Evolutionary conservation across 225 moss, liverwort and hornwort genomes (phyloP).

Genomic region (Climacium dendroides): DNA sequence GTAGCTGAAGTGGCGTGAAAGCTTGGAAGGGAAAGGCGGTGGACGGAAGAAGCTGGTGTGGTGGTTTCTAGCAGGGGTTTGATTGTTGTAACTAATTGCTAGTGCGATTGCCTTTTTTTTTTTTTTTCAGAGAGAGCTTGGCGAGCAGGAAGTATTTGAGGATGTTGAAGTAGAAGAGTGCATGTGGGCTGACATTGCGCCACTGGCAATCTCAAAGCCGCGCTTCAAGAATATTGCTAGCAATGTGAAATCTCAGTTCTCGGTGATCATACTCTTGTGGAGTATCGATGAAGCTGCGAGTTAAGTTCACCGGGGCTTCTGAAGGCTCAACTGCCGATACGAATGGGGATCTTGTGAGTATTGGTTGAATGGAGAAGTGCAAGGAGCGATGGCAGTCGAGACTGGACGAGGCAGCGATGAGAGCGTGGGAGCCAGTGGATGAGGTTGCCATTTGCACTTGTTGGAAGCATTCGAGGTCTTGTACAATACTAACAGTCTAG

Average conservation of each 20-base stretch:
- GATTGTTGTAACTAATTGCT: background rate
- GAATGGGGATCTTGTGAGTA: background rate
- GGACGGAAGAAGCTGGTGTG: background rate
- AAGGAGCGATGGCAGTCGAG: background rate
- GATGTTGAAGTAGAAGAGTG: background rate
- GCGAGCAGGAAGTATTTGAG: background rate
- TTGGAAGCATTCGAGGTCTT: background rate
- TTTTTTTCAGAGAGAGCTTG: background rate
- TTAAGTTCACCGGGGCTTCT: background rate
- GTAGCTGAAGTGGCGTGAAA: background rate
- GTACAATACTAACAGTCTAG: background rate
- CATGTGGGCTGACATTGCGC: background rate
- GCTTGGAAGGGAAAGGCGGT: background rate
- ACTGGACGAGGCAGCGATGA: background rate
- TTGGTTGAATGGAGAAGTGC: slow-evolving; percentile 1
- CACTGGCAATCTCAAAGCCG: background rate
- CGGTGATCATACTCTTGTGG: background rate
- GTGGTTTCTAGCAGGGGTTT: background rate
- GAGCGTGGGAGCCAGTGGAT: background rate
- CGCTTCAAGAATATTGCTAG: background rate
- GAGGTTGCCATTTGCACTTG: background rate
- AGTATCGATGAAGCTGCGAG: background rate
- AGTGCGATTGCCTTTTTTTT: background rate
- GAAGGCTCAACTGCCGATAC: background rate
- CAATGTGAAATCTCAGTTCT: background rate